Evolutionary conservation across 2,329 filamentous ascomycete species (phyloP).

Genomic region (Pseudocercospora fijiensis): DNA sequence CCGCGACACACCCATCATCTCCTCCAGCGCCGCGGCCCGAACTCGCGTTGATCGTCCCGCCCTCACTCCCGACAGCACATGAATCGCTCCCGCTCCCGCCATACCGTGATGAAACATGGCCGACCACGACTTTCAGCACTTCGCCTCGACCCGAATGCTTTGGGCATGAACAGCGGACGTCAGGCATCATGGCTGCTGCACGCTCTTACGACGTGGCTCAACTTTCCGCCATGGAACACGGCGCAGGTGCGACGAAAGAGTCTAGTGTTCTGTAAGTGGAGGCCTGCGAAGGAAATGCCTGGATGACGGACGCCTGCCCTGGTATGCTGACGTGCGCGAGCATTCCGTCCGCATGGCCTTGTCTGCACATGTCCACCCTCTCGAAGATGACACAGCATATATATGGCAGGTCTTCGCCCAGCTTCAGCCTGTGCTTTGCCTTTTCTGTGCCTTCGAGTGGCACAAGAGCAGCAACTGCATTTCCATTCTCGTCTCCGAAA

Average conservation of each 20-base stretch:
- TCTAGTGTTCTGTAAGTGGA: neutral
- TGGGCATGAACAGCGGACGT: conserved; percentile 9
- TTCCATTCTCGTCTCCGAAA: neutral
- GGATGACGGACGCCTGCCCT: neutral
- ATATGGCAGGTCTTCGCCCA: neutral
- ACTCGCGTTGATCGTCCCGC: neutral
- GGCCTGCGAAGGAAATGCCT: neutral
- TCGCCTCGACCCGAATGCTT: neutral
- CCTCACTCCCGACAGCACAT: neutral
- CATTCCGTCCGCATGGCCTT: neutral
- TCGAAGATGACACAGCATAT: neutral
- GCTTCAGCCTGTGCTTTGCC: neutral
- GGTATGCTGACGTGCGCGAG: neutral
- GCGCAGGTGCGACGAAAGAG: conserved; percentile 2
- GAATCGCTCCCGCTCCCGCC: neutral
- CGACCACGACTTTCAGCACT: neutral
- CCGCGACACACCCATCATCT: neutral
- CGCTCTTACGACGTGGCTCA: conserved; percentile 13
- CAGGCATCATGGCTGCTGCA: conserved; percentile 15
- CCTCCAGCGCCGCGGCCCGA: neutral
- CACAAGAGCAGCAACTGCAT: neutral
- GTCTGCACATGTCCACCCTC: neutral
- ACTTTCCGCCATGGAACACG: conserved; percentile 8
- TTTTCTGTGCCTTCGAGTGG: neutral
- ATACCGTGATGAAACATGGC: neutral